phyloP scores from a whole-genome alignment of 345 rosid species.

The Trapa bicornis region DNA sequence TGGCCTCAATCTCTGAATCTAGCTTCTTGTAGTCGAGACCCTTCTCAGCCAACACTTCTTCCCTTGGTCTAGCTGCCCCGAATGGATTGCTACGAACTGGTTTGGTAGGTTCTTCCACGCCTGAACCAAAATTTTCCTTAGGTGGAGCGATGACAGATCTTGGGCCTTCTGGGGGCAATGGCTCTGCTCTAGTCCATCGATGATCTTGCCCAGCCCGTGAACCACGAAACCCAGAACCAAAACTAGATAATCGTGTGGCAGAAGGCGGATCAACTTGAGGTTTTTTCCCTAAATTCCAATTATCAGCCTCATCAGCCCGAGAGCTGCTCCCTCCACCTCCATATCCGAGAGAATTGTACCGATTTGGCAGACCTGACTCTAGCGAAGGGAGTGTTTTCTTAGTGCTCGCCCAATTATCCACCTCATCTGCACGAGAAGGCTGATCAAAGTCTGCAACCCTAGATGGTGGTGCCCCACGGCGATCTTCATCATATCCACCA shows the following conservation, averaged over 20 bases:
- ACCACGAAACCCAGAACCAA: conserved; percentile 53
- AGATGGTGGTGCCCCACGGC: conserved; percentile 40
- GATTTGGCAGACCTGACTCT: conserved; percentile 45
- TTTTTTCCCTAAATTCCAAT: conserved; percentile 58
- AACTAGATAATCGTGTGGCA: conserved; percentile 41
- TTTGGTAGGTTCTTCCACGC: conserved; percentile 33
- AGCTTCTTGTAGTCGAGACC: conserved; percentile 87
- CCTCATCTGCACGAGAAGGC: conserved; percentile 84
- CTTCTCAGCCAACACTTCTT: conserved; percentile 82
- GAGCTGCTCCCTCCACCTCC: conserved; percentile 45
- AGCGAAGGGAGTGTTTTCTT: conserved; percentile 46
- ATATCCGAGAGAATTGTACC: conserved; percentile 46
- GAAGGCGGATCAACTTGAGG: conserved; percentile 29
- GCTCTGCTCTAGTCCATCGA: conserved; percentile 55
- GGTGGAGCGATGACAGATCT: conserved; percentile 58
- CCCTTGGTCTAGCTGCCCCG: conserved; percentile 91
- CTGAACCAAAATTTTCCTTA: conserved; percentile 24
- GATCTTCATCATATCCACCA: conserved; percentile 78
- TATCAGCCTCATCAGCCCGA: conserved; percentile 75
- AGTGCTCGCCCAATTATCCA: conserved; percentile 68
- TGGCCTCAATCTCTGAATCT: conserved; percentile 66
- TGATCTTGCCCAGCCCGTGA: conserved; percentile 50
- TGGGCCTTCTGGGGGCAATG: conserved; percentile 49
- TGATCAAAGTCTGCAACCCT: conserved; percentile 80
- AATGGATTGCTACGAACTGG: conserved; percentile 66